Evolutionary conservation across 495 filamentous ascomycete genomes (phyloP), one percentile per base, ranked within the genome.

Genomic region (Aspergillus hancockii): DNA sequence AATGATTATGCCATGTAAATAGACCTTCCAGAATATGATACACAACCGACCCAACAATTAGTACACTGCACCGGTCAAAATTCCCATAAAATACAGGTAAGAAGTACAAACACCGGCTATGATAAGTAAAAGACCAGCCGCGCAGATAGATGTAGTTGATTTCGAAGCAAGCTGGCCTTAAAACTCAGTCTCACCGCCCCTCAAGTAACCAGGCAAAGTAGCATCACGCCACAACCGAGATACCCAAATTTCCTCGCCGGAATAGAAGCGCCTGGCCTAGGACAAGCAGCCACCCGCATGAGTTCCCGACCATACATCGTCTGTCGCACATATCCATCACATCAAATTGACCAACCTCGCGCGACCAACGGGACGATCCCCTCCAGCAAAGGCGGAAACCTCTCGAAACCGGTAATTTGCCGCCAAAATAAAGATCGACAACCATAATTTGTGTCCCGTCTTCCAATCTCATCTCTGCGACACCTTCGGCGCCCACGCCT

Each of bases 401-500:
- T 41, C 2, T 6, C 3, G 3, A 41, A 12, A 14, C 10, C 3
- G 14, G 25, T 41, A 41, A 41, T 41, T 14, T 41, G 16, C 16
- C 38, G 38, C 4, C 14, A 14, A 52, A 19, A 32, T 52, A 34
- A 31, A 30, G 51, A 34, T 32, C 18, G 34, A 40, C 9, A 22
- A 36, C 14, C 51, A 23, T 40, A 40, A 21, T 40, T 34, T 34
- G 6, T 31, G 22, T 23, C 12, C 31, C 16, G 51, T 9, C 49
- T n/a, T 31, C 6, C 14, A 32, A 10, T 25, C 57, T 77, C 71
- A 77, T 57, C 69, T 62, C 49, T 71, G 62, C 0, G 73, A 65
- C 8, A 58, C 41, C 21, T 67, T 58, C 6, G 88, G 90, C 3
- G 72, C 75, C 92, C 92, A 96, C 6, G 81, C 74, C 53, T 87